phyloP scores from a whole-genome alignment of 1,284 basidiomycete species.

The Ceratorhiza oryzae-sativae region DNA sequence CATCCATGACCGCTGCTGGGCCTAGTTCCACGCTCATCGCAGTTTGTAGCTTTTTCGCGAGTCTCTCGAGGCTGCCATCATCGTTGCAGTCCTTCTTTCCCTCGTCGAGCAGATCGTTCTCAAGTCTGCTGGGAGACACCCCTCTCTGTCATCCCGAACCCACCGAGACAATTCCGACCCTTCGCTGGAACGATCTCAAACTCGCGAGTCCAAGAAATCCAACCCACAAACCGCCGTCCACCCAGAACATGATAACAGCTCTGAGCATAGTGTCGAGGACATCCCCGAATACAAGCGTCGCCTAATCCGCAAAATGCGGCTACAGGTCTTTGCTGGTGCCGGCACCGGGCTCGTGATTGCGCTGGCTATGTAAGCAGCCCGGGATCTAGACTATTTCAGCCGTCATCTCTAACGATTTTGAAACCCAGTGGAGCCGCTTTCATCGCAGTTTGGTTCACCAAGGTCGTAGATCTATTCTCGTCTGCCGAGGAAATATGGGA shows the following conservation, averaged over 20 bases:
- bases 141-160: conserved; percentile 46
- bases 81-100: conserved; percentile 85
- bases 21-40: neutral
- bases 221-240: conserved; percentile 44
- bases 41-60: conserved; percentile 70
- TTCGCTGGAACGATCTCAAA: conserved; percentile 16
- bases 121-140: conserved; percentile 48
- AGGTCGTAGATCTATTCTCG: conserved; percentile 71
- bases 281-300: conserved; percentile 33
- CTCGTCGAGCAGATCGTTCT: conserved; percentile 79
- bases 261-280: conserved; percentile 12
- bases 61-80: conserved; percentile 86
- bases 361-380: conserved; percentile 65
- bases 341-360: conserved; percentile 76
- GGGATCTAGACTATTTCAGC: conserved; percentile 55
- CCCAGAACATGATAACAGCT: conserved; percentile 5
- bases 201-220: conserved; percentile 9
- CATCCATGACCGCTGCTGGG: neutral
- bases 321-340: conserved; percentile 74
- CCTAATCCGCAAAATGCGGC: conserved; percentile 30
- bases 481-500: conserved; percentile 67
- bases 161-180: conserved; percentile 5
- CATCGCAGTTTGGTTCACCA: conserved; percentile 82
- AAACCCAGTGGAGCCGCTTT: conserved; percentile 64
- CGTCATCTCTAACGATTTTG: conserved; percentile 51